Percentiles rank a stretch among this genome's conserved stretches.
phyloP scores from a whole-genome alignment of 306 rosid species.

The Rosa lucieae region DNA sequence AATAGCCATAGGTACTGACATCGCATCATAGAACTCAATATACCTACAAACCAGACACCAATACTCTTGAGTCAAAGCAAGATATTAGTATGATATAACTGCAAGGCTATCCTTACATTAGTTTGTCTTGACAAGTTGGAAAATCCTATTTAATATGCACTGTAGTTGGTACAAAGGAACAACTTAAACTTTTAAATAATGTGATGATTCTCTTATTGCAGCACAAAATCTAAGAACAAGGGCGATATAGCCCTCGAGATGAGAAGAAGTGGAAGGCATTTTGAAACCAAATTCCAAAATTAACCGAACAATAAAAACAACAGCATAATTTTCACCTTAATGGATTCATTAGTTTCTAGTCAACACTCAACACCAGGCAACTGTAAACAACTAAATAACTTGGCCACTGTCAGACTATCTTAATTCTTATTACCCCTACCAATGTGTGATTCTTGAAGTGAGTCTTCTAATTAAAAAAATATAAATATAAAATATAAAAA shows the following conservation, averaged over 20 bases:
- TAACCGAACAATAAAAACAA: neutral
- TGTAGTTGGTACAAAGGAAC: neutral
- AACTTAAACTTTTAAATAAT: neutral
- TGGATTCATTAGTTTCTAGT: neutral
- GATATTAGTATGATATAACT: neutral
- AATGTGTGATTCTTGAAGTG: neutral
- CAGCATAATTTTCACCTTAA: neutral
- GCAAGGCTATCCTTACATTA: neutral
- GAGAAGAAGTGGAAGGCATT: neutral
- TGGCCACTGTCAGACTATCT: neutral
- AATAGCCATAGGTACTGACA: conserved; percentile 99
- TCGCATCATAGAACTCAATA: conserved; percentile 88
- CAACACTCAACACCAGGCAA: neutral
- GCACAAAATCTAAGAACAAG: neutral
- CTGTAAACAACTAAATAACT: neutral
- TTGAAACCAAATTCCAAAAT: neutral
- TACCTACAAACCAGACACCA: conserved; percentile 47
- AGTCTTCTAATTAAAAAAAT: neutral
- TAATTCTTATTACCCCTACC: neutral
- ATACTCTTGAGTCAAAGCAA: neutral
- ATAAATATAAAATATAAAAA: no score
- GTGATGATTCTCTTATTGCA: neutral
- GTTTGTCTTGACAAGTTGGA: neutral
- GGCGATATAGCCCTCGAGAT: neutral
- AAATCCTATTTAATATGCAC: neutral